These are phyloP conservation scores for Penicillium psychrofluorescens DNA, from an alignment of 495 filamentous ascomycete genomes.

Conservation along the genomic window DNA sequence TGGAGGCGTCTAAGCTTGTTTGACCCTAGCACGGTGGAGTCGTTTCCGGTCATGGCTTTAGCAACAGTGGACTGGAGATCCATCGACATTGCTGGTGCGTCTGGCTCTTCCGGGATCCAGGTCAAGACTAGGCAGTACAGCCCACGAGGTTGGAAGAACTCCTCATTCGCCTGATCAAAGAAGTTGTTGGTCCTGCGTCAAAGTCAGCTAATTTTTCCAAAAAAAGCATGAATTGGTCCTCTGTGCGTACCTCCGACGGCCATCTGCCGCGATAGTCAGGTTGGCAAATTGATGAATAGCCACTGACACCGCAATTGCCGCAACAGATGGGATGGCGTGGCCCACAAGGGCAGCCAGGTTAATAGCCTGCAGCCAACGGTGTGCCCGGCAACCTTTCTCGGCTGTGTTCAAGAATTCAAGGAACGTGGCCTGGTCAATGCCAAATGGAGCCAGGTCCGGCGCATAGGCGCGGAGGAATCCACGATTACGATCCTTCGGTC, in stretches of 20 bases:
- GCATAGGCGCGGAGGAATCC: conserved; percentile 48
- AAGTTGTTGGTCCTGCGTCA: conserved; percentile 37
- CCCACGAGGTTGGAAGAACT: conserved; percentile 49
- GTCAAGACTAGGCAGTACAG: conserved; percentile 48
- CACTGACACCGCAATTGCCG: too few species aligned
- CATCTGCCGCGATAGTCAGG: too few species aligned
- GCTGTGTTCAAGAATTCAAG: conserved; percentile 40
- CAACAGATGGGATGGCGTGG: too few species aligned
- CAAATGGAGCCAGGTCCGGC: conserved; percentile 34
- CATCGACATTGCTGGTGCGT: too few species aligned
- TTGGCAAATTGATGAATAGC: too few species aligned
- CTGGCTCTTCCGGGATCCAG: conserved; percentile 26
- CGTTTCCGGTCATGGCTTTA: conserved; percentile 1
- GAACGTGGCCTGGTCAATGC: conserved; percentile 39
- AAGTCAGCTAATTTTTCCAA: too few species aligned
- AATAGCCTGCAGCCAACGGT: conserved; percentile 14
- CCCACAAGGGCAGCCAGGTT: conserved; percentile 9
- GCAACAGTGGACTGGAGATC: too few species aligned
- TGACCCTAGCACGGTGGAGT: conserved; percentile 2
- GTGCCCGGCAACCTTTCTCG: conserved; percentile 26
- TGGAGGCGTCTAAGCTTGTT: too few species aligned
- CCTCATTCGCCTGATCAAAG: conserved; percentile 46
- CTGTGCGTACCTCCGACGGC: too few species aligned
- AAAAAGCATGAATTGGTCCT: too few species aligned
- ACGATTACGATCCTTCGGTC: conserved; percentile 31